Conservation (phyloP, 1,139 yeast species). For the Eremothecium cymbalariae region DNA sequence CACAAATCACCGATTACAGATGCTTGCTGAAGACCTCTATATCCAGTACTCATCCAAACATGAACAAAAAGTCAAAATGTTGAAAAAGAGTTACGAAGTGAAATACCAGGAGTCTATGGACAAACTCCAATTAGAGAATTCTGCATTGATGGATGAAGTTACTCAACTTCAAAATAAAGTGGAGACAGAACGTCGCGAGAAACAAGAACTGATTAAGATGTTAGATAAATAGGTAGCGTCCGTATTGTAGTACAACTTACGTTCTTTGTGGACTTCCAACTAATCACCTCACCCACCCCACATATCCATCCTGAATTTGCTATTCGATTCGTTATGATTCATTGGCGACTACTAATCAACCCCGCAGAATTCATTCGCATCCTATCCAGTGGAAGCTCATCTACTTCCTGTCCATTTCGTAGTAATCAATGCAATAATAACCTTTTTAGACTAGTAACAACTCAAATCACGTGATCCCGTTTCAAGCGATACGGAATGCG, state of each 20-base stretch:
- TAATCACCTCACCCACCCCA: not conserved
- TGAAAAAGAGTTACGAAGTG: slow-evolving; percentile 45
- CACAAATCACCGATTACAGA: slow-evolving; percentile 45
- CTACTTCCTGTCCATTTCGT: no score
- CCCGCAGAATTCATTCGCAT: no score
- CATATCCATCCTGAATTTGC: no score
- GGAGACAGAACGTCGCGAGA: slow-evolving; percentile 44
- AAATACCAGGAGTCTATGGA: slow-evolving; percentile 41
- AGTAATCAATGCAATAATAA: no score
- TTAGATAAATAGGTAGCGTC: slow-evolving; percentile 36
- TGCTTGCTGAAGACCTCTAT: slow-evolving; percentile 58
- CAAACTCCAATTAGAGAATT: slow-evolving; percentile 37
- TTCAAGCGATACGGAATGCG: no score
- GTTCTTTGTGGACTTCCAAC: not conserved
- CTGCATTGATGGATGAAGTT: slow-evolving; percentile 39
- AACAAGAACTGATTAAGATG: slow-evolving; percentile 45
- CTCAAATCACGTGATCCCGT: no score
- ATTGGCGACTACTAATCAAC: no score
- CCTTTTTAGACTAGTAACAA: no score
- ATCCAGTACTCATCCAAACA: slow-evolving; percentile 64
- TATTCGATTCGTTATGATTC: no score
- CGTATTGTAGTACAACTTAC: not conserved
- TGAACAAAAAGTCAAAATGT: slow-evolving; percentile 49
- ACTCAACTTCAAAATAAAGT: slow-evolving; percentile 40
- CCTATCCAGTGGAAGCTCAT: no score